phyloP scores from a whole-genome alignment of 2,329 filamentous ascomycete genomes.

The Penicillium griseofulvum region DNA sequence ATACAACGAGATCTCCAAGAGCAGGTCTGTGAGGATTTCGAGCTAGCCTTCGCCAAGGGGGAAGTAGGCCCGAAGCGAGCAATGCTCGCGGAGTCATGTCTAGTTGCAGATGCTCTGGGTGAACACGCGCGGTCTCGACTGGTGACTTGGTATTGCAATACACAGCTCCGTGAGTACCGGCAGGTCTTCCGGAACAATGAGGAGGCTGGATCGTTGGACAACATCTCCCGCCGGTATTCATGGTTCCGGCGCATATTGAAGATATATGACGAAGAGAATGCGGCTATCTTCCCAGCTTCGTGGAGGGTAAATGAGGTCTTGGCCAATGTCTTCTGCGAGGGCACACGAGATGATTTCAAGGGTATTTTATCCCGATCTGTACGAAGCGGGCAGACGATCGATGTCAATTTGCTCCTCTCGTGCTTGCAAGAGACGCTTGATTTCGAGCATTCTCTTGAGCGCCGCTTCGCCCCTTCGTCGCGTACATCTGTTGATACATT shows the following conservation, averaged over 20 bases:
- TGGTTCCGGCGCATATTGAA: slow-evolving; percentile 98
- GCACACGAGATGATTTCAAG: slow-evolving; percentile 92
- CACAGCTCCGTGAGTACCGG: slow-evolving; percentile 89
- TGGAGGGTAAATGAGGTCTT: slow-evolving; percentile 92
- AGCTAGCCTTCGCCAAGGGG: slow-evolving; percentile 86
- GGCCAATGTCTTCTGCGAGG: slow-evolving; percentile 90
- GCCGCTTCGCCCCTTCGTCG: slow-evolving; percentile 68
- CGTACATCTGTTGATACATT: slow-evolving; percentile 86
- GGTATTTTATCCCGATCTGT: slow-evolving; percentile 86
- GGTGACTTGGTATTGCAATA: slow-evolving; percentile 97
- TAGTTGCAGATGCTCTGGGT: slow-evolving; percentile 91
- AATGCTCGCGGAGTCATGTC: slow-evolving; percentile 79
- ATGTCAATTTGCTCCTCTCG: slow-evolving; percentile 83
- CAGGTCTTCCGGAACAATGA: slow-evolving; percentile 96
- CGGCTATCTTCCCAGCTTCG: slow-evolving; percentile 75
- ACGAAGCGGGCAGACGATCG: slow-evolving; percentile 74
- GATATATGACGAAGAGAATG: slow-evolving; percentile 91
- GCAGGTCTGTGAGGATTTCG: slow-evolving; percentile 99
- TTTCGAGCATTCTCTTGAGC: slow-evolving; percentile 90
- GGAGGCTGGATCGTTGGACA: slow-evolving; percentile 92
- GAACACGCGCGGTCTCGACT: slow-evolving; percentile 79
- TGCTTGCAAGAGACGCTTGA: slow-evolving; percentile 95
- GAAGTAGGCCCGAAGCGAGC: slow-evolving; percentile 70
- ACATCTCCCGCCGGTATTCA: slow-evolving; percentile 89
- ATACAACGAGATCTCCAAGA: slow-evolving; percentile 89